Evolutionary conservation across 2,329 filamentous ascomycete genomes (phyloP).

Genomic region (Exophiala viscosa): DNA sequence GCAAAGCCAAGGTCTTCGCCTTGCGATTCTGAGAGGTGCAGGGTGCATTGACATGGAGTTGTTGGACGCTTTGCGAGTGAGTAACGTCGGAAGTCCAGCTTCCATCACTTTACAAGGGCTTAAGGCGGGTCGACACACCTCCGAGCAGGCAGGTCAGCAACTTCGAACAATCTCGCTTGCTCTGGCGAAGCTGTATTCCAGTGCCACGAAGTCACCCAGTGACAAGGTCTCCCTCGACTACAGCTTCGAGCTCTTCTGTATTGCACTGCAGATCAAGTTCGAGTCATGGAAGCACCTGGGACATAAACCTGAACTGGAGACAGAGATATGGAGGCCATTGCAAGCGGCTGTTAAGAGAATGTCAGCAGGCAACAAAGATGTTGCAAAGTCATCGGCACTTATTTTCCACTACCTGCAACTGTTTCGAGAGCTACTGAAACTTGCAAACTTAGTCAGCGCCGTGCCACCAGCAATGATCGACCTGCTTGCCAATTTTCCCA

Average conservation of each 20-base stretch:
- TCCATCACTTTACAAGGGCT: conserved; percentile 37
- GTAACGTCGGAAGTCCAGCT: conserved; percentile 31
- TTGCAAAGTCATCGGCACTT: neutral
- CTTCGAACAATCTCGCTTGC: conserved; percentile 44
- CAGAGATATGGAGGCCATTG: conserved; percentile 44
- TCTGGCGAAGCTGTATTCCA: conserved; percentile 28
- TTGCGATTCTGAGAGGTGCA: conserved; percentile 20
- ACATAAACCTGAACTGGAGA: conserved; percentile 39
- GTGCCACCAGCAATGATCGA: conserved; percentile 12
- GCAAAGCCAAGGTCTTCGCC: conserved; percentile 26
- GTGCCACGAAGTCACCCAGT: conserved; percentile 3
- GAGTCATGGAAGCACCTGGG: conserved; percentile 42
- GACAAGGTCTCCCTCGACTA: neutral
- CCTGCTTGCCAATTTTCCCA: conserved; percentile 1
- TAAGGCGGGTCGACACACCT: conserved; percentile 34
- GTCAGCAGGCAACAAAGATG: neutral
- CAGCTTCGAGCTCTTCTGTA: conserved; percentile 32
- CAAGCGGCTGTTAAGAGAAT: conserved; percentile 35
- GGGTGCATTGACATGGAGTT: conserved; percentile 15
- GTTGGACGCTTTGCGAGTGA: conserved; percentile 12
- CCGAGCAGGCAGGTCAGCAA: conserved; percentile 42
- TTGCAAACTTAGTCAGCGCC: neutral
- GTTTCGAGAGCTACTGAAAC: conserved; percentile 5
- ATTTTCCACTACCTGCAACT: neutral
- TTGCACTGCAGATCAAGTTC: conserved; percentile 41